Evolutionary conservation across 179 eudicot genomes (phyloP).

Genomic region (Beta lomatogona): DNA sequence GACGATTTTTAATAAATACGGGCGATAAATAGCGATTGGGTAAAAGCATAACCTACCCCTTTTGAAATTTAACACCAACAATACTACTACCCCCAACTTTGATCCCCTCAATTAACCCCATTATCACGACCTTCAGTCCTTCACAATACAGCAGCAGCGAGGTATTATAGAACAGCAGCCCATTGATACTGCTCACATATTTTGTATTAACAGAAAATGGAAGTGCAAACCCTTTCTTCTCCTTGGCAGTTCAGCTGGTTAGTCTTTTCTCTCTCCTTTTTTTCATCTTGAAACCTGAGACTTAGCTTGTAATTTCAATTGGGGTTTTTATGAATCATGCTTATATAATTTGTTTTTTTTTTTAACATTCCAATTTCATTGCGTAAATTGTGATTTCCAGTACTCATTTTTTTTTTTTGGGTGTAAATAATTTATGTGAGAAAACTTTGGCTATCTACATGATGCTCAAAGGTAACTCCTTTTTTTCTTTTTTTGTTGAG

Average conservation of each 20-base stretch:
- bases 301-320: too few species aligned
- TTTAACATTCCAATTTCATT: neutral
- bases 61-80: too few species aligned
- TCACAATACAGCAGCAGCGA: too few species aligned
- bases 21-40: too few species aligned
- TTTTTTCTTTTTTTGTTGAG: neutral
- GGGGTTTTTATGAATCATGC: neutral
- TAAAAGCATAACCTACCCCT: too few species aligned
- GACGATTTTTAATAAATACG: too few species aligned
- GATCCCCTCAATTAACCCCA: too few species aligned
- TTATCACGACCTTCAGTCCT: too few species aligned
- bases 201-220: slow-evolving; percentile 13
- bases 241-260: slow-evolving; percentile 47
- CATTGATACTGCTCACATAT: too few species aligned
- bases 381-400: neutral
- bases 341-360: neutral
- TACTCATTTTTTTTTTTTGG: neutral
- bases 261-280: slow-evolving; percentile 20
- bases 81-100: too few species aligned
- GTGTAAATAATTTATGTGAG: neutral
- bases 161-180: too few species aligned
- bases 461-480: neutral
- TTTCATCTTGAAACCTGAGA: too few species aligned
- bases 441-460: neutral
- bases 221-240: slow-evolving; percentile 30